Conservation (phyloP, 495 filamentous ascomycete species). For the Chaetomium cochliodes region DNA sequence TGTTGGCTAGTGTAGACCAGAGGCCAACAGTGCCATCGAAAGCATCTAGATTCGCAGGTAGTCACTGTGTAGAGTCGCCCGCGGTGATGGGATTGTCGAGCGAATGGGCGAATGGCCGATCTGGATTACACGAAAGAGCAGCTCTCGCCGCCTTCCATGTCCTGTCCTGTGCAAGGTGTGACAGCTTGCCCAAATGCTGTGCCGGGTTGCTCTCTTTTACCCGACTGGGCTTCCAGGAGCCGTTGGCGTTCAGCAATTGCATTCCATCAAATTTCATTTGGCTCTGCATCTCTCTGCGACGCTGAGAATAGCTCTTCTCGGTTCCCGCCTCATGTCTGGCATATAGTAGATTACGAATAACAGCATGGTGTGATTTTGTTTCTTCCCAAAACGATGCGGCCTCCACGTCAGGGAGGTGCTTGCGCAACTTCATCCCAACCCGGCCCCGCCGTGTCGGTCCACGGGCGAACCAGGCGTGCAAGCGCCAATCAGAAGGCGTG, state of each 20-base stretch:
- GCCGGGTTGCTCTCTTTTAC: constrained; percentile 19
- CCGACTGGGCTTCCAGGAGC: constrained; percentile 17
- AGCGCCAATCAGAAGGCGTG: constrained; percentile 29
- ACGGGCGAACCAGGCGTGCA: constrained; percentile 22
- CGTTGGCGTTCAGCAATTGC: constrained; percentile 12
- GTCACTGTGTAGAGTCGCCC: no score
- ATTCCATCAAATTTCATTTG: constrained; percentile 22
- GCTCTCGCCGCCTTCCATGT: no score
- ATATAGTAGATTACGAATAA: constrained; percentile 5
- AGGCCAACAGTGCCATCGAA: no score
- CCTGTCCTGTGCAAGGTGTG: constrained; percentile 4
- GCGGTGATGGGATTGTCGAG: not conserved
- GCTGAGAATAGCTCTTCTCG: constrained; percentile 10
- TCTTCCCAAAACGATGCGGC: not conserved
- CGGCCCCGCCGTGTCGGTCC: constrained; percentile 24
- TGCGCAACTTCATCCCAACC: not conserved
- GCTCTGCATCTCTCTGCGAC: constrained; percentile 12
- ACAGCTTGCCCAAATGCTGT: constrained; percentile 1
- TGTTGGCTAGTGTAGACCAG: not conserved
- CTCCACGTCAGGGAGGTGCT: not conserved
- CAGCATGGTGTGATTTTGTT: constrained; percentile 1
- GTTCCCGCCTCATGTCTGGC: constrained; percentile 15
- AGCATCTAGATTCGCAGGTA: no score
- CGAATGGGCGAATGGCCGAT: not conserved
- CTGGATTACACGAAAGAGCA: constrained; percentile 12